phyloP scores from a whole-genome alignment of 164 flowering plant genomes.

The Buxus sempervirens region DNA sequence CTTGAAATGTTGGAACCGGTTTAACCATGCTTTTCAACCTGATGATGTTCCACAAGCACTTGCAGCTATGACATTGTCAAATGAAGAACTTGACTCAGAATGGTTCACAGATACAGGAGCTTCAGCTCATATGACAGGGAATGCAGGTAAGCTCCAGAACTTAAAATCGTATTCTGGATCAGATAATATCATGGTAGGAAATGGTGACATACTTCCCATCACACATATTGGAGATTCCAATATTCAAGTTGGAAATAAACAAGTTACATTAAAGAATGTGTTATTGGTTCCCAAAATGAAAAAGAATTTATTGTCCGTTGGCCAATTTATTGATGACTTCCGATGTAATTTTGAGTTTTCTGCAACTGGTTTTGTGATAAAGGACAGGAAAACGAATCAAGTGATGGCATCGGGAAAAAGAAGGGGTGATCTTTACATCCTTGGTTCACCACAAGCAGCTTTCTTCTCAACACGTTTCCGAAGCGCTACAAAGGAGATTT shows the following conservation, averaged over 20 bases:
- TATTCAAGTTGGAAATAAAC: not conserved
- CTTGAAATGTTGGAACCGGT: not conserved
- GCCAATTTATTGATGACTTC: not conserved
- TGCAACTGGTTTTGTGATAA: not conserved
- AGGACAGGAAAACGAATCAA: not conserved
- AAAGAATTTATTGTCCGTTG: not conserved
- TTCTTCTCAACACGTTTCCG: too few species aligned
- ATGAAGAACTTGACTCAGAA: not conserved
- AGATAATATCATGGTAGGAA: not conserved
- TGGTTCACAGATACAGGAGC: not conserved
- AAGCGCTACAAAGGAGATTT: too few species aligned
- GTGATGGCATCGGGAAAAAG: not conserved
- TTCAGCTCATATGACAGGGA: not conserved
- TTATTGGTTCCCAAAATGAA: conserved; percentile 3
- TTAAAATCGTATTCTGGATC: not conserved
- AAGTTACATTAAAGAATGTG: not conserved
- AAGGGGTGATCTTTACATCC: not conserved
- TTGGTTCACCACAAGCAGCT: not conserved
- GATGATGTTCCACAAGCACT: not conserved
- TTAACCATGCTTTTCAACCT: not conserved
- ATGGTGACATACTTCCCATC: not conserved
- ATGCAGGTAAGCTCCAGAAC: not conserved
- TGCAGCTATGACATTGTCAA: not conserved
- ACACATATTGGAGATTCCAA: not conserved
- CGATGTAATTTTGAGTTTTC: not conserved